Base-by-base conservation (phyloP, 2,329 filamentous ascomycete genomes). In the Beauveria bassiana region DNA sequence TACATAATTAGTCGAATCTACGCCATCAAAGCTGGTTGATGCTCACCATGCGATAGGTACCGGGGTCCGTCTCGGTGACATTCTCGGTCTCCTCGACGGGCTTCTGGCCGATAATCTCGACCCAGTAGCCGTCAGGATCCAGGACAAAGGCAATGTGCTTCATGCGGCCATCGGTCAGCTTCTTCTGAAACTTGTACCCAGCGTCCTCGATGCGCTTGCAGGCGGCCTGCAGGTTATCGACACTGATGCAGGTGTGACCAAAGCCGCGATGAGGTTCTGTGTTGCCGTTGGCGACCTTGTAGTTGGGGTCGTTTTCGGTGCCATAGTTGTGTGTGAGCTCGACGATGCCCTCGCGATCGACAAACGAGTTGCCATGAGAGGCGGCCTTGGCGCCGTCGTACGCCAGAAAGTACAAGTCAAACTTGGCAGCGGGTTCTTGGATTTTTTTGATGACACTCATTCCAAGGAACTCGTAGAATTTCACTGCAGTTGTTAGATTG, bases 131-230 rank as follows among this genome's bases (percentile, higher is more conserved):
- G 73, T 96, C 91, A 0, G 92, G 92, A 68, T 96, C 92, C 60
- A 96, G 83, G 1, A 82, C 93, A 72, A 98, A 98, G 1, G 93
- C 95, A 70, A 98, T 96, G 70, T 90, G 77, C 70, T 82, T 83
- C 90, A 96, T 96, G 62, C 88, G 83, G 2, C 95, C 95, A 66
- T 98, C 93, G 0, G 86, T 86, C 62, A 98, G 79, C 77, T 91
- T 96, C 85, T 98, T 98, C 81, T 98, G 91, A 77, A 98, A 99
- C 65, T 83, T 84, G 77, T 96, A 96, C 0, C 93, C 93, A 7
- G 89, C 92, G 71, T 93, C 89, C 74, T 96, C 91, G 64, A 99
- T 83, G 62, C 93, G 84, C 78, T 92, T 80, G 79, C 95, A 98
- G 2, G 93, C 93, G 3, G 89, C 91, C 77, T 96, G 90, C 65